These are phyloP conservation scores for Coemansia sp. DNA, from an alignment of 192 early-diverging fungal genomes.

Conservation along the genomic window DNA sequence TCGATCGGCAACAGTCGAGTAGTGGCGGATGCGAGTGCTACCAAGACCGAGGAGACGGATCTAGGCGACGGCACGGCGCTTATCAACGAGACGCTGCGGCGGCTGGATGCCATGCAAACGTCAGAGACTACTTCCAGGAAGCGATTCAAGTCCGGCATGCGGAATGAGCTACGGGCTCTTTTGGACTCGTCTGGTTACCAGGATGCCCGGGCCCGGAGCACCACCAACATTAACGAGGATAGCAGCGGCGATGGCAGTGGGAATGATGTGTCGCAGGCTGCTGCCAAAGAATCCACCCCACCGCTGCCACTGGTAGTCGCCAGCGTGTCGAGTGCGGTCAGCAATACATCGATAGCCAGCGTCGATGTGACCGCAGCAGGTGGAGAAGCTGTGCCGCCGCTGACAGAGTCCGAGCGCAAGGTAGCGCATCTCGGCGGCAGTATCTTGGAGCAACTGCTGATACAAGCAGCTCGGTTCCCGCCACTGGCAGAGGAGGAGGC, in stretches of 20 bases:
- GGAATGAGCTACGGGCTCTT: constrained; percentile 13
- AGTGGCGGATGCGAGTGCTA: not conserved
- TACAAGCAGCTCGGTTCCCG: constrained; percentile 34
- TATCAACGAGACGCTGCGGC: constrained; percentile 18
- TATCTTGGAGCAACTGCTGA: constrained; percentile 44
- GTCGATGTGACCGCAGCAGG: not conserved
- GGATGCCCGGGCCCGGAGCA: constrained; percentile 1
- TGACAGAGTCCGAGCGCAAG: constrained; percentile 20
- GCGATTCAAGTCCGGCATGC: constrained; percentile 7
- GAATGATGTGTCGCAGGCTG: not conserved
- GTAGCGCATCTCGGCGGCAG: constrained; percentile 15
- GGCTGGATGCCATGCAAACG: not conserved
- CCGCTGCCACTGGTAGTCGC: not conserved
- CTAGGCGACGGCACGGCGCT: not conserved
- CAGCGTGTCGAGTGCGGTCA: not conserved
- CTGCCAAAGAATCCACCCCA: not conserved
- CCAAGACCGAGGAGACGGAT: constrained; percentile 1
- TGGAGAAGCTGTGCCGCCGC: not conserved
- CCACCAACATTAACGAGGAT: not conserved
- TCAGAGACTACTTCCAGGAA: not conserved
- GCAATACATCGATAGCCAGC: not conserved
- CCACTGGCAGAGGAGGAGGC: constrained; percentile 1
- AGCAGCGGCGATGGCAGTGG: not conserved
- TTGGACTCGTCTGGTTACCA: constrained; percentile 13
- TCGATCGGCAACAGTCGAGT: not conserved